Evolutionary conservation across 371 early-diverging fungal genomes (phyloP).

Genomic region (Entomophthora muscae): DNA sequence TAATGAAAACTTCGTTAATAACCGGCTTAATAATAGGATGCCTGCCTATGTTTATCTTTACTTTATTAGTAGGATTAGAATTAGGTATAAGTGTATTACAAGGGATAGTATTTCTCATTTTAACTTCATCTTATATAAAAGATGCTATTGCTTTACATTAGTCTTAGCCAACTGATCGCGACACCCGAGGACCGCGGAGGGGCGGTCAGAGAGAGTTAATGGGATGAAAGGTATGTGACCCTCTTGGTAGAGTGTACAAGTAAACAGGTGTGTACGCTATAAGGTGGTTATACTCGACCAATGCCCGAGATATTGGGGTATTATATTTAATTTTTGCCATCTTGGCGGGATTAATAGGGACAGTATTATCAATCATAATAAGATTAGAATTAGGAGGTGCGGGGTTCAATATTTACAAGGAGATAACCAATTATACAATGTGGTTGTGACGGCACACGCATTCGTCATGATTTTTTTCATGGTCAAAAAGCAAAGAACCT

Average conservation of each 20-base stretch:
- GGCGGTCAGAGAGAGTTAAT: constrained; percentile 1
- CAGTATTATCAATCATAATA: too few relatives aligned
- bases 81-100: constrained; percentile 13
- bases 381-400: too few relatives aligned
- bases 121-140: constrained; percentile 15
- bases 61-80: constrained; percentile 12
- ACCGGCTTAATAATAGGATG: constrained; percentile 11
- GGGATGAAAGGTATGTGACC: neutral
- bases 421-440: too few relatives aligned
- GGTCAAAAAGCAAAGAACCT: too few relatives aligned
- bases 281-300: neutral
- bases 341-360: too few relatives aligned
- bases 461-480: too few relatives aligned
- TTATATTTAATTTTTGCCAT: neutral
- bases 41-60: constrained; percentile 12
- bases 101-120: constrained; percentile 13
- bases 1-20: constrained; percentile 10
- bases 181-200: too few relatives aligned
- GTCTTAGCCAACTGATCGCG: too few relatives aligned
- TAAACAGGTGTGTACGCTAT: neutral
- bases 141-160: constrained; percentile 17
- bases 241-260: neutral
- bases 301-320: neutral
- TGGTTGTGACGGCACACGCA: too few relatives aligned
- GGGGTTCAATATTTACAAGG: too few relatives aligned